These are phyloP conservation scores for Achlya hypogyna DNA, from an alignment of 352 stramenopile genomes.

Conservation along the genomic window DNA sequence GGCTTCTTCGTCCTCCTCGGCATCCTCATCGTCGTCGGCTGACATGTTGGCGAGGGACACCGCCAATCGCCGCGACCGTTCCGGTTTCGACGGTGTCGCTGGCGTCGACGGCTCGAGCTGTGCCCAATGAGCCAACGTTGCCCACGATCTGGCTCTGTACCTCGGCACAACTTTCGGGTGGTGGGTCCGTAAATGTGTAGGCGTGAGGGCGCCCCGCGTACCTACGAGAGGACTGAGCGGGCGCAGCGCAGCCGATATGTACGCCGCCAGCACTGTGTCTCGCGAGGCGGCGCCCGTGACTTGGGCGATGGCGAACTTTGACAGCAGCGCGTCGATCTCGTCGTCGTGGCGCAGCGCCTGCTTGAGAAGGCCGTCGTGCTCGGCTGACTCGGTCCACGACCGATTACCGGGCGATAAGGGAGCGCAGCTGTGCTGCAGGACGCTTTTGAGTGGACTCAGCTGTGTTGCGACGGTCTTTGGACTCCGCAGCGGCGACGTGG, in stretches of 20 bases:
- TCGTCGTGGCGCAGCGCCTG: not conserved
- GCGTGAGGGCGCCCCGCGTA: not conserved
- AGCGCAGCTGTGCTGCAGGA: not conserved
- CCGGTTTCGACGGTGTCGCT: too few relatives aligned
- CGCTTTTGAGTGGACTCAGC: slow-evolving; percentile 10
- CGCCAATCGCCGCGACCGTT: not conserved
- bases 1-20: slow-evolving; percentile 4
- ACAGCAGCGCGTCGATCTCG: slow-evolving; percentile 14
- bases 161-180: not conserved
- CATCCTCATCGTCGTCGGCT: slow-evolving; percentile 1
- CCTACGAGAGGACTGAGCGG: not conserved
- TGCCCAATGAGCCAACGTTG: not conserved
- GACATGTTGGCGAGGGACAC: not conserved
- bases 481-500: not conserved
- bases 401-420: too few relatives aligned
- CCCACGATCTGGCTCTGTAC: not conserved
- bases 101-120: not conserved
- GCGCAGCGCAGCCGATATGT: not conserved
- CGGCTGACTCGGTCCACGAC: not conserved
- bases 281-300: not conserved
- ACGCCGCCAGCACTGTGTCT: not conserved
- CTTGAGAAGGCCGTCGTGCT: not conserved
- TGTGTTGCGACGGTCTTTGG: not conserved
- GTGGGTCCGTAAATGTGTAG: slow-evolving; percentile 2
- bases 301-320: not conserved